Evolutionary conservation across 768 basidiomycete species (phyloP).

Genomic region (Agrocybe chaxingu): DNA sequence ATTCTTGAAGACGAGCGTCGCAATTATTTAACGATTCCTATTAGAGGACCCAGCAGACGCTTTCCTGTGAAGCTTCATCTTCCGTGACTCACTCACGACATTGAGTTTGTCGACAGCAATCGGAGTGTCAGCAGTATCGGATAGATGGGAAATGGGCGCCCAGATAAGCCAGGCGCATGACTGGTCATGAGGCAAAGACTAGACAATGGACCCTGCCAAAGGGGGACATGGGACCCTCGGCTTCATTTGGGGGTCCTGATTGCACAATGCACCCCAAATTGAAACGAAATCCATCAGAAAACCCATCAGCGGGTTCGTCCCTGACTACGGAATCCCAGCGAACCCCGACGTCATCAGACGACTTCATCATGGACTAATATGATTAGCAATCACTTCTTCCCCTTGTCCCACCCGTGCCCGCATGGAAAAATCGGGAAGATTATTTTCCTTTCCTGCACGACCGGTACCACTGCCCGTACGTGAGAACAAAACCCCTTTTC

Average conservation of each 20-base stretch:
- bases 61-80: too few relatives aligned
- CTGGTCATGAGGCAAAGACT: background rate
- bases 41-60: too few relatives aligned
- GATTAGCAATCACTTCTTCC: slow-evolving; percentile 3
- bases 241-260: slow-evolving; percentile 5
- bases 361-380: slow-evolving; percentile 10
- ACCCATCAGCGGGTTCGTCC: slow-evolving; percentile 12
- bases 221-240: slow-evolving; percentile 13
- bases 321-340: background rate
- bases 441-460: slow-evolving; percentile 21
- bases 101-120: too few relatives aligned
- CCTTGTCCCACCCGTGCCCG: slow-evolving; percentile 12
- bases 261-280: slow-evolving; percentile 15
- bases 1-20: too few relatives aligned
- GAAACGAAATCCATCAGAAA: slow-evolving; percentile 10
- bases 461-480: slow-evolving; percentile 9
- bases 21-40: too few relatives aligned
- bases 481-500: slow-evolving; percentile 8
- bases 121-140: too few relatives aligned
- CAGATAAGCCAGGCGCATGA: slow-evolving; percentile 2
- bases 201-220: too few relatives aligned
- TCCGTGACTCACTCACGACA: too few relatives aligned
- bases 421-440: slow-evolving; percentile 26
- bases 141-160: slow-evolving; percentile 13
- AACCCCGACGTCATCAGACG: slow-evolving; percentile 14